These are phyloP conservation scores for Vigna hirtella DNA, from an alignment of 306 rosid species.

Conservation along the genomic window DNA sequence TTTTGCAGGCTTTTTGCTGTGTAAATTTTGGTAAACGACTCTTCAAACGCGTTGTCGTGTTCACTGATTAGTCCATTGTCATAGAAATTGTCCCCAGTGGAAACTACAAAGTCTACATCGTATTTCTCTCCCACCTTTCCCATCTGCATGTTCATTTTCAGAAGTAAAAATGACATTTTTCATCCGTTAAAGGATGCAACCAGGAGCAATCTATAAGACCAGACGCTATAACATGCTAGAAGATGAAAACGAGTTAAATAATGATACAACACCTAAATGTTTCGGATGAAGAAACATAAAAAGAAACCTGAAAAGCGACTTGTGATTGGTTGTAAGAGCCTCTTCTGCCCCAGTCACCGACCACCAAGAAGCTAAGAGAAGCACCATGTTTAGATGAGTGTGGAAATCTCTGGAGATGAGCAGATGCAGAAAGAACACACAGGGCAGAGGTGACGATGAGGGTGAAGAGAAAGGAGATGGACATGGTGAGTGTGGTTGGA, in stretches of 20 bases:
- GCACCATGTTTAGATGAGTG: slow-evolving; percentile 51
- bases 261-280: not conserved
- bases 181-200: not conserved
- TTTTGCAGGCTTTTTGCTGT: slow-evolving; percentile 56
- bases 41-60: slow-evolving; percentile 53
- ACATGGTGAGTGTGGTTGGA: slow-evolving; percentile 7
- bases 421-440: slow-evolving; percentile 43
- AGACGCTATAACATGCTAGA: not conserved
- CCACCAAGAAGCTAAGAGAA: slow-evolving; percentile 60
- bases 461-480: slow-evolving; percentile 32
- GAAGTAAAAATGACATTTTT: slow-evolving; percentile 1
- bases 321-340: slow-evolving; percentile 60
- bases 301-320: slow-evolving; percentile 59
- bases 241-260: not conserved
- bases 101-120: slow-evolving; percentile 59
- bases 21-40: slow-evolving; percentile 59
- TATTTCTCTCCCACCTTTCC: slow-evolving; percentile 61
- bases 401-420: slow-evolving; percentile 52
- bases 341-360: slow-evolving; percentile 72
- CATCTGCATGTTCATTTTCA: slow-evolving; percentile 47
- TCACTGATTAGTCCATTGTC: slow-evolving; percentile 55
- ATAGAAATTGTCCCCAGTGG: slow-evolving; percentile 69
- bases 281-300: not conserved
- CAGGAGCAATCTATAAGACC: not conserved
- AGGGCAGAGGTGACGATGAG: slow-evolving; percentile 42